Percentiles rank a stretch among this genome's conserved stretches.
phyloP scores from a whole-genome alignment of 768 basidiomycete genomes.

The Naematelia aurantialba region DNA sequence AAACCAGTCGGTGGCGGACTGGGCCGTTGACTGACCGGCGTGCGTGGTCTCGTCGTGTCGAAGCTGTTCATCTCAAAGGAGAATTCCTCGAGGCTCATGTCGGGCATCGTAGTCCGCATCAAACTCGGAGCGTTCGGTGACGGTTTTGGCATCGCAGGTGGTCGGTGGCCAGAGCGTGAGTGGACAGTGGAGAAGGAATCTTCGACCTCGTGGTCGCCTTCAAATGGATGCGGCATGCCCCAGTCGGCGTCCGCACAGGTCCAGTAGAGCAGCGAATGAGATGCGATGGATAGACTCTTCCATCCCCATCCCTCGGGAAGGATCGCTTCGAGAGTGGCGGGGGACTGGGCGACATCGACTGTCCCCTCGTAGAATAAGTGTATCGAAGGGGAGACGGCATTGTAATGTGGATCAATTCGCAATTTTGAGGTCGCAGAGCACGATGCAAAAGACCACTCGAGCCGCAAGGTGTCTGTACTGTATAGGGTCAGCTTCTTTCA shows the following conservation, averaged over 20 bases:
- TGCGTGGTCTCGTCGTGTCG: constrained; percentile 1
- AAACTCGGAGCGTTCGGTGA: constrained; percentile 4
- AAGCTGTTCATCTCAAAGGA: constrained; percentile 29
- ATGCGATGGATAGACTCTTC: constrained; percentile 22
- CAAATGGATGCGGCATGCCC: neutral
- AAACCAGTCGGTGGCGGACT: constrained; percentile 2
- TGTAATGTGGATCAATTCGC: constrained; percentile 17
- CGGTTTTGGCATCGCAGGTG: neutral
- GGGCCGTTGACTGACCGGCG: neutral
- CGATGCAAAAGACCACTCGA: constrained; percentile 36
- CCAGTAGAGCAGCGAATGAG: constrained; percentile 20
- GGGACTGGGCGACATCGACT: neutral
- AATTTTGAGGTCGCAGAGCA: constrained; percentile 7
- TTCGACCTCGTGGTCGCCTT: constrained; percentile 8
- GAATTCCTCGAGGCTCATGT: constrained; percentile 29
- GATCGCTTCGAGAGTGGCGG: constrained; percentile 16
- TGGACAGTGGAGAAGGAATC: constrained; percentile 34
- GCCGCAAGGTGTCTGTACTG: constrained; percentile 30
- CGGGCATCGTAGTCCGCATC: constrained; percentile 12
- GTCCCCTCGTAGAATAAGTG: constrained; percentile 17
- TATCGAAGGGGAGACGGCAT: constrained; percentile 17
- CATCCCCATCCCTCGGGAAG: constrained; percentile 36
- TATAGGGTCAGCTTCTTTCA: neutral
- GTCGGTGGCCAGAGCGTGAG: constrained; percentile 1
- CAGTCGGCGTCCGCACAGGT: constrained; percentile 11